These are phyloP conservation scores for Fusarium keratoplasticum DNA, from an alignment of 2,329 filamentous ascomycete genomes.

Conservation along the genomic window DNA sequence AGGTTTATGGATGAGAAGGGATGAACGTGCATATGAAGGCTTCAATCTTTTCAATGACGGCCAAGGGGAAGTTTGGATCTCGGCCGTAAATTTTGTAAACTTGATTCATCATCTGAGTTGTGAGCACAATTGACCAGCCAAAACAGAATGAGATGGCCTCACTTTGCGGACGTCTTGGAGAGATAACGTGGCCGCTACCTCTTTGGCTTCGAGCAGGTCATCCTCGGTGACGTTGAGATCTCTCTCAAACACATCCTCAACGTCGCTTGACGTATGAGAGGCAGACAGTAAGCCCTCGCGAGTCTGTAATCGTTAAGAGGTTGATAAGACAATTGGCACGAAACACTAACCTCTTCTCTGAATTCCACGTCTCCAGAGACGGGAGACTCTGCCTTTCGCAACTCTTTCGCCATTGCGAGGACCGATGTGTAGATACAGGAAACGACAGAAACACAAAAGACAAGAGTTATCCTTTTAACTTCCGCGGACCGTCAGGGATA, in stretches of 20 bases:
- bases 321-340: no score
- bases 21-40: constrained; percentile 49
- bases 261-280: background rate
- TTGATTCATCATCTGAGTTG: constrained; percentile 47
- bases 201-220: constrained; percentile 58
- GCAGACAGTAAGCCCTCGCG: background rate
- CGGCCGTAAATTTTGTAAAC: constrained; percentile 50
- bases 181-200: constrained; percentile 49
- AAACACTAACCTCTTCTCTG: constrained; percentile 13
- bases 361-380: background rate
- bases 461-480: background rate
- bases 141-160: background rate
- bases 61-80: constrained; percentile 54
- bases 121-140: background rate
- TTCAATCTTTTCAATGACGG: constrained; percentile 50
- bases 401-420: constrained; percentile 2
- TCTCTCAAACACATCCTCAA: constrained; percentile 11
- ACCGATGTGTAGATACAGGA: background rate
- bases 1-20: background rate
- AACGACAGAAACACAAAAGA: background rate
- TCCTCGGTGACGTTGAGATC: constrained; percentile 55
- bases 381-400: constrained; percentile 2
- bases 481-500: background rate
- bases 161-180: constrained; percentile 50
- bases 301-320: background rate